These are phyloP conservation scores for Exidia glandulosa DNA, from an alignment of 768 basidiomycete genomes.

Conservation along the genomic window DNA sequence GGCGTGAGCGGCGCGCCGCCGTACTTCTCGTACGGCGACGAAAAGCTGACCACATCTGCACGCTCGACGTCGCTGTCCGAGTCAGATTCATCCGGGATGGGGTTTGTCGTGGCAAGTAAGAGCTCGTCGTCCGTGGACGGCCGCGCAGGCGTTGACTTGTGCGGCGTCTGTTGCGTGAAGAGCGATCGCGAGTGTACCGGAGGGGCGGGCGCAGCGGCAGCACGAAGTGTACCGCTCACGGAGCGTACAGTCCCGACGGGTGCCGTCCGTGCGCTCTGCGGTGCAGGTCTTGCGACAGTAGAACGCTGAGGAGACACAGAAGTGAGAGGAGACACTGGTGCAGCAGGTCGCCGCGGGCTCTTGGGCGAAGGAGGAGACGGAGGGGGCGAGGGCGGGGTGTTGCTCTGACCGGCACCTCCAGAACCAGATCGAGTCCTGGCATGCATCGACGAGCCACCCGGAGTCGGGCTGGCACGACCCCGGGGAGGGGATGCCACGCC, in stretches of 20 bases:
- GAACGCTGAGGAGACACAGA: neutral
- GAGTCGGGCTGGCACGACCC: conserved; percentile 21
- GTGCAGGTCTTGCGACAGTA: neutral
- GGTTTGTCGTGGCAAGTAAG: conserved; percentile 58
- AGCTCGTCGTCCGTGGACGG: conserved; percentile 39
- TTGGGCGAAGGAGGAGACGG: conserved; percentile 9
- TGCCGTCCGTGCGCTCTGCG: neutral
- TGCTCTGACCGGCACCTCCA: neutral
- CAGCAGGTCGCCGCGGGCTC: neutral
- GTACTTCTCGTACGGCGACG: conserved; percentile 47
- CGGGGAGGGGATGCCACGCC: conserved; percentile 33
- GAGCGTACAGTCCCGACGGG: neutral
- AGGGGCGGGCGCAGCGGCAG: neutral
- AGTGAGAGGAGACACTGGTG: neutral
- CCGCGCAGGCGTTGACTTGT: neutral
- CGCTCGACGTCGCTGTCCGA: conserved; percentile 47
- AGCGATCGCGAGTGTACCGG: neutral
- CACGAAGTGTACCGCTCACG: neutral
- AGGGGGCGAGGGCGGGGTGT: conserved; percentile 5
- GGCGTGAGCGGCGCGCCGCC: conserved; percentile 2
- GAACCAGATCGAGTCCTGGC: conserved; percentile 37
- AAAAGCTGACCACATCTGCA: conserved; percentile 60
- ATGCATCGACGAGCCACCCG: conserved; percentile 38
- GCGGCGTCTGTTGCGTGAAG: neutral
- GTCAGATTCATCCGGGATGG: conserved; percentile 65